Conservation (phyloP, 2,329 filamentous ascomycete species). For the Raffaelea arxii region DNA sequence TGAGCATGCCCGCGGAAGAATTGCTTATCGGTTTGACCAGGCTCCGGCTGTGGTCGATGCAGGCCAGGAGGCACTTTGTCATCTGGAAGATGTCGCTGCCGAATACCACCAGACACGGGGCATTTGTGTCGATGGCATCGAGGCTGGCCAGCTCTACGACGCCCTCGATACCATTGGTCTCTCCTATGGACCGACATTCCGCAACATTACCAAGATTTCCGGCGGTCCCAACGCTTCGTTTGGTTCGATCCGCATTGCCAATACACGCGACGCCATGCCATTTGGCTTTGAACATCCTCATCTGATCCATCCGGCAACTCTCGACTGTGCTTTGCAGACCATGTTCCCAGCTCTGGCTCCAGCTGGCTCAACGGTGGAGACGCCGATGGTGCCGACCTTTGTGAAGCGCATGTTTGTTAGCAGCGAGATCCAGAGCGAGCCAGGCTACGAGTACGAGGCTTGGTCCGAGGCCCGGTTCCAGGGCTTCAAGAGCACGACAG, state of each 20-base stretch:
- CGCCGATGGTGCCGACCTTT: neutral
- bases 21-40: neutral
- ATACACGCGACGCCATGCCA: neutral
- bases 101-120: neutral
- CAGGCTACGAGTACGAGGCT: neutral
- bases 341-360: neutral
- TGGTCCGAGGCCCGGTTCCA: neutral
- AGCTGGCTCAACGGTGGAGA: neutral
- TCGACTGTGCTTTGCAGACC: neutral
- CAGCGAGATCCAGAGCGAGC: neutral
- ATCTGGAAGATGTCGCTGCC: neutral
- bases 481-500: neutral
- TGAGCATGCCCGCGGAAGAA: neutral
- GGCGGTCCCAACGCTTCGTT: neutral
- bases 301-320: neutral
- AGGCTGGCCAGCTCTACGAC: neutral
- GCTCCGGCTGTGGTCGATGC: neutral
- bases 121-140: neutral
- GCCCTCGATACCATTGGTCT: neutral
- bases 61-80: neutral
- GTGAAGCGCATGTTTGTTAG: neutral
- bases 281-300: neutral
- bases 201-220: neutral
- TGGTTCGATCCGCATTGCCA: neutral
- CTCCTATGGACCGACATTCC: neutral